Percentiles rank a stretch among this genome's conserved stretches.
phyloP scores from a whole-genome alignment of 352 stramenopile genomes.

The Thalassiosira oceanica region DNA sequence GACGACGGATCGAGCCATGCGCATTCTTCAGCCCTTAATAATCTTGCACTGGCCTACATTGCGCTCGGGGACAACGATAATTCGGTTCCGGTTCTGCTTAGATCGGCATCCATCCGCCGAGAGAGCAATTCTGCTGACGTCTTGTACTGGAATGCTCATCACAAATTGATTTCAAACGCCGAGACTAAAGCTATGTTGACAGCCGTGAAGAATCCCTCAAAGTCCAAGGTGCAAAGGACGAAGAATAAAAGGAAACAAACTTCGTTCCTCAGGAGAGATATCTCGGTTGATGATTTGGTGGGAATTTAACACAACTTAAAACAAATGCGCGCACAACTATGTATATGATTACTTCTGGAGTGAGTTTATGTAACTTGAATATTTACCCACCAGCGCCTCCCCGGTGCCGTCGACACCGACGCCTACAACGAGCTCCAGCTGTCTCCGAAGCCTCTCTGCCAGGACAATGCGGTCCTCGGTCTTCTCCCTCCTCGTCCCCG shows the following conservation, averaged over 20 bases:
- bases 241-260: too few relatives aligned
- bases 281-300: too few relatives aligned
- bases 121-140: background rate
- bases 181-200: constrained; percentile 31
- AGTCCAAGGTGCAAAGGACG: too few relatives aligned
- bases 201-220: constrained; percentile 13
- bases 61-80: constrained; percentile 20
- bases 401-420: background rate
- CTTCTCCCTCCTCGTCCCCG: constrained; percentile 24
- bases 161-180: constrained; percentile 17
- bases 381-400: constrained; percentile 10
- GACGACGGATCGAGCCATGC: constrained; percentile 10
- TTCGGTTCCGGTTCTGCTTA: constrained; percentile 23
- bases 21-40: constrained; percentile 30
- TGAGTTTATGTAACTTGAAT: constrained; percentile 42
- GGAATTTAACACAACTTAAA: too few relatives aligned
- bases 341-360: too few relatives aligned
- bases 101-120: constrained; percentile 19
- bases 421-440: constrained; percentile 33
- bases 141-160: constrained; percentile 28
- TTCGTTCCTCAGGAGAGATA: too few relatives aligned
- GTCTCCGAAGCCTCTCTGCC: constrained; percentile 33
- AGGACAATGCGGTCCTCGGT: constrained; percentile 47
- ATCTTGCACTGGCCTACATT: constrained; percentile 34
- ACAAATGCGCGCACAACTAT: too few relatives aligned